Evolutionary conservation across 805 yeast species (phyloP), one percentile per base, ranked within the genome.

Genomic region (Nakazawaea laoshanensis): DNA sequence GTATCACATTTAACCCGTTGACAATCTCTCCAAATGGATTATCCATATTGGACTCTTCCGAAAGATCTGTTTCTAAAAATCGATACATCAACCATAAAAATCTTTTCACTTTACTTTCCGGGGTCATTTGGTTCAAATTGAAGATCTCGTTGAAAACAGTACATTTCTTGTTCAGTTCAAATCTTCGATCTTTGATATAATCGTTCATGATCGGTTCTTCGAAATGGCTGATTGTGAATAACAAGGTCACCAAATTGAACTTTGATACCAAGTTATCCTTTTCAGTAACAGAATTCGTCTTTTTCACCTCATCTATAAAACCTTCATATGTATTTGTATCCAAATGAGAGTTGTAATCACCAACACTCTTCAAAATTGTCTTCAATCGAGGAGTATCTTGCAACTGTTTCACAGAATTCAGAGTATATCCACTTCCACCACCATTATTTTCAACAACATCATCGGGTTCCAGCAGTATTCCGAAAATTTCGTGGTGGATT

Each of bases 381-480:
- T 89, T 89, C 41, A 89, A 67, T 35, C 97, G 65, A 2, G 97
- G 97, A 0, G 97, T 92, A 50, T 89, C 97, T 57, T 89, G 97
- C 24, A 89, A 63, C 37, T 86, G 92, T 50, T 82, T 85, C 29
- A 77, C 77, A 27, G 70, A 70, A 10, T 65, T 43, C 45, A 49
- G 42, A 1, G 59, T 54, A 33, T 52, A 55, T 6, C 57, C 55
- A 29, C 48, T 47, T 10, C 51, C 50, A 15, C 52, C 52, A 33
- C 52, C 47, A 22, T 45, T 36, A 24, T 42, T 38, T n/a, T 17
- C 32, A 10, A 30, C 31, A n/a, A 30, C 39, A 15, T 29, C 29
- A 7, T 28, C 39, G 7, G 38, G 34, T 23, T 31, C 38, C 13
- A 19, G 30, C 5, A 22, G 28, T 14, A 27, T 27, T 7, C 29